A percentile compares a stretch with the other conserved stretches of the same genome.
Conservation (phyloP, 1,139 yeast genomes). For the Hansenula anomala region DNA sequence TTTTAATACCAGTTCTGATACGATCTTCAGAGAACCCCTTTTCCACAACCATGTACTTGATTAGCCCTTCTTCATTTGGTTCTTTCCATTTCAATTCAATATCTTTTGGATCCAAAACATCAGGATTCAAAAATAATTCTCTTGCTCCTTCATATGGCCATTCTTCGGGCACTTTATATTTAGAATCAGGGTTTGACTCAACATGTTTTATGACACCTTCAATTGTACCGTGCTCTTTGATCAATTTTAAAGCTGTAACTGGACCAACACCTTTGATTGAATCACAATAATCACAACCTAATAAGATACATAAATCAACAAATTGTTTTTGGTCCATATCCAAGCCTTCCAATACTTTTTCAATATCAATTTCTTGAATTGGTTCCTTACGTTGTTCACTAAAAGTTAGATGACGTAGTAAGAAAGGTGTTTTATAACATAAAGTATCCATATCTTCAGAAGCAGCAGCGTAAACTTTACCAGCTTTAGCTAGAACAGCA, state of each 20-base stretch:
- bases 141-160: slow-evolving; percentile 95
- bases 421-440: slow-evolving; percentile 81
- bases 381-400: slow-evolving; percentile 93
- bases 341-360: slow-evolving; percentile 68
- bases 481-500: slow-evolving; percentile 84
- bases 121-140: slow-evolving; percentile 76
- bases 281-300: slow-evolving; percentile 97
- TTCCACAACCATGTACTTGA: slow-evolving; percentile 31
- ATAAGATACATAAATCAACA: slow-evolving; percentile 83
- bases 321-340: slow-evolving; percentile 70
- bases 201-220: slow-evolving; percentile 72
- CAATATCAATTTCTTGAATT: slow-evolving; percentile 74
- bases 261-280: slow-evolving; percentile 96
- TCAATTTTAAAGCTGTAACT: slow-evolving; percentile 82
- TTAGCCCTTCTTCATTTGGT: slow-evolving; percentile 32
- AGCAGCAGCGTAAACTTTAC: slow-evolving; percentile 94
- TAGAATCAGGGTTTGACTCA: slow-evolving; percentile 53
- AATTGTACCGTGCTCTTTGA: slow-evolving; percentile 77
- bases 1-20: slow-evolving; percentile 80
- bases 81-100: slow-evolving; percentile 62
- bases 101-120: slow-evolving; percentile 56
- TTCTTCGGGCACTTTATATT: slow-evolving; percentile 83
- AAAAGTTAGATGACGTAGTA: slow-evolving; percentile 86
- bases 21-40: slow-evolving; percentile 89
- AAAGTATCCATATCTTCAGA: slow-evolving; percentile 99